Evolutionary conservation across 148 eudicot genomes (phyloP), one percentile per base, ranked within the genome.

Genomic region (Amaranthus palmeri): DNA sequence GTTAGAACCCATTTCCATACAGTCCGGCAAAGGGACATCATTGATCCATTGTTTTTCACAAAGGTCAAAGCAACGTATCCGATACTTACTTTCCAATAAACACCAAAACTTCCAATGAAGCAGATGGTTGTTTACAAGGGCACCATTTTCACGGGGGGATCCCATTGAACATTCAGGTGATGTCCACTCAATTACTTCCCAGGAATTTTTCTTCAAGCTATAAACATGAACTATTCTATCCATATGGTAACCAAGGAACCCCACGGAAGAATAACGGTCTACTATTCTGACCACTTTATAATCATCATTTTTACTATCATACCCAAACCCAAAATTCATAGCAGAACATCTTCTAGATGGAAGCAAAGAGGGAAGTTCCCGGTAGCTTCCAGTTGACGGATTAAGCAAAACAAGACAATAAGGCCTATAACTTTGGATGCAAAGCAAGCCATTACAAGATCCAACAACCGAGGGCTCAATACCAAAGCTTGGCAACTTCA

Each of bases 361-460:
- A 1, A 5, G 47, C 49, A 61, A 60, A 9, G 36, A 13, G 7
- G 72, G 46, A 5, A 70, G 5, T 9, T 62, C 11, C 46, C 42
- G 36, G 15, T 6, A 56, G 9, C 17, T 14, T 44, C 75, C 60
- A 11, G 80, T 64, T 6, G 71, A 71, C 3, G 80, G 80, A n/a
- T 77, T 77, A 4, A 77, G 5, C 7, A 77, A 4, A 3, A 55
- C 0, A 42, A 64, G 55, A 14, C 11, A 18, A 50, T 40, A 50
- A 54, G 25, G 48, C 42, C 74, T 52, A 36, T 14, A 8, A 61
- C 65, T 13, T 4, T n/a, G 54, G 4, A 72, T 64, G 55, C 74
- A 72, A 14, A 76, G 9, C 57, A 77, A 77, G 7, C 80, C 80
- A 58, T 71, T 57, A 9, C 71, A 71, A 17, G 75, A 71, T 5